Conservation (phyloP, 1,284 basidiomycete species). For the Heterobasidion parviporum region DNA sequence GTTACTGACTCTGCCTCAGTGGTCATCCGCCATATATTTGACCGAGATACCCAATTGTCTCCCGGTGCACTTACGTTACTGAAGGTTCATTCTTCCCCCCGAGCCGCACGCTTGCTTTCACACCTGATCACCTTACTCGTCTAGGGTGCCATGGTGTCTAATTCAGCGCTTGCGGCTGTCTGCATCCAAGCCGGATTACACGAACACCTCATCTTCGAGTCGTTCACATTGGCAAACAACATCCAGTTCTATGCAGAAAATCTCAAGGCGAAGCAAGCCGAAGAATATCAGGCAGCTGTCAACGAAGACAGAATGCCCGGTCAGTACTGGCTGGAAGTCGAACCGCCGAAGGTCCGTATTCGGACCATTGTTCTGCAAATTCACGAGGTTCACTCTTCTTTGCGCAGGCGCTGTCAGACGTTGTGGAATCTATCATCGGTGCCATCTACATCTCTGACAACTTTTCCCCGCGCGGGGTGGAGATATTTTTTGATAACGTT, state of each 20-base stretch:
- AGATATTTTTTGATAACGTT: constrained; percentile 56
- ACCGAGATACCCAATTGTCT: constrained; percentile 49
- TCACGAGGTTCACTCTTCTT: not conserved
- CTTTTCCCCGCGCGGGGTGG: constrained; percentile 49
- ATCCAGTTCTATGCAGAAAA: constrained; percentile 48
- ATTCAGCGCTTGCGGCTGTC: constrained; percentile 62
- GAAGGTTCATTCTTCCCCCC: constrained; percentile 37
- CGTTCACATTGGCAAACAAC: constrained; percentile 35
- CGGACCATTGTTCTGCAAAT: not conserved
- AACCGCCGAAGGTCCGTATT: constrained; percentile 60
- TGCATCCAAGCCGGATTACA: constrained; percentile 62
- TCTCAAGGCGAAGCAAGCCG: constrained; percentile 35
- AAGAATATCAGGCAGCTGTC: constrained; percentile 40
- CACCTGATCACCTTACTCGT: constrained; percentile 3
- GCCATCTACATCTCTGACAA: constrained; percentile 70
- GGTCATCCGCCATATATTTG: constrained; percentile 63
- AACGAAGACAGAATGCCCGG: constrained; percentile 42
- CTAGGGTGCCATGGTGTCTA: constrained; percentile 77
- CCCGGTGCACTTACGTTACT: constrained; percentile 69
- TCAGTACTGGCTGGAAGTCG: constrained; percentile 70
- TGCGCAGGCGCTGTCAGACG: constrained; percentile 58
- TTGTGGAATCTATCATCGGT: constrained; percentile 70
- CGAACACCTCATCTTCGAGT: constrained; percentile 50
- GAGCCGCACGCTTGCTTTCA: constrained; percentile 6
- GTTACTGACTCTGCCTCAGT: constrained; percentile 33